phyloP scores from a whole-genome alignment of 202 grass and related monocot species.

The Panicum hallii region DNA sequence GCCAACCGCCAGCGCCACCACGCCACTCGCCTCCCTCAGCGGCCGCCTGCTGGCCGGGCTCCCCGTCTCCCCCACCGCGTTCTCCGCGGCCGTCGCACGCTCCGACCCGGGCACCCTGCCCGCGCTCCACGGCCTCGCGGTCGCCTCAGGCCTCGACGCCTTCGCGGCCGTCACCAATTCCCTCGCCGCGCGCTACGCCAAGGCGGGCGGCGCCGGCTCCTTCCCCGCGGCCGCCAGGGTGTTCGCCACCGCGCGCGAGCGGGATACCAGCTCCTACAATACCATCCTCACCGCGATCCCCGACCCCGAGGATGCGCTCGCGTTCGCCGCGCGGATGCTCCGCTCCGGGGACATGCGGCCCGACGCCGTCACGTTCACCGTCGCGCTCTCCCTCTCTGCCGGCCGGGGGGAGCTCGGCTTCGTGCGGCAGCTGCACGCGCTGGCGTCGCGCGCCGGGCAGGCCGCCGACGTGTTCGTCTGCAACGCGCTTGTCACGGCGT shows the following conservation, averaged over 20 bases:
- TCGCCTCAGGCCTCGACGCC: slow-evolving; percentile 62
- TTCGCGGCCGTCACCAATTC: slow-evolving; percentile 65
- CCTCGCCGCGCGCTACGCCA: slow-evolving; percentile 75
- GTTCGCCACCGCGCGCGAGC: slow-evolving; percentile 46
- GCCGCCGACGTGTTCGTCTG: slow-evolving; percentile 60
- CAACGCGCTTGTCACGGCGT: slow-evolving; percentile 79
- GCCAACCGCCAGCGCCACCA: background rate
- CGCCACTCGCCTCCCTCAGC: slow-evolving; percentile 18
- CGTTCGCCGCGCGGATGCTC: slow-evolving; percentile 65
- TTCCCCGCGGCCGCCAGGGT: slow-evolving; percentile 50
- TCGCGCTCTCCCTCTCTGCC: slow-evolving; percentile 62
- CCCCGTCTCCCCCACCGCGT: slow-evolving; percentile 35
- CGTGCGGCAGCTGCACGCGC: slow-evolving; percentile 65
- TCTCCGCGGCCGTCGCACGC: slow-evolving; percentile 55
- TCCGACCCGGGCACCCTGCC: slow-evolving; percentile 35
- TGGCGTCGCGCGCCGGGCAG: slow-evolving; percentile 59
- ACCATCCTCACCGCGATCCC: slow-evolving; percentile 69
- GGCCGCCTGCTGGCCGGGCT: slow-evolving; percentile 5
- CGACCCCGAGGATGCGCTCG: slow-evolving; percentile 53
- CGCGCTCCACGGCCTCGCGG: slow-evolving; percentile 65
- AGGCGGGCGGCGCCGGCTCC: slow-evolving; percentile 30
- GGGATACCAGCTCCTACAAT: slow-evolving; percentile 80
- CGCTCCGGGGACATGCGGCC: slow-evolving; percentile 52
- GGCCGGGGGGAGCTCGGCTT: slow-evolving; percentile 32
- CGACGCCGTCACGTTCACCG: slow-evolving; percentile 70